phyloP scores from a whole-genome alignment of 2,329 filamentous ascomycete genomes.

The Trichoderma aggressivum region DNA sequence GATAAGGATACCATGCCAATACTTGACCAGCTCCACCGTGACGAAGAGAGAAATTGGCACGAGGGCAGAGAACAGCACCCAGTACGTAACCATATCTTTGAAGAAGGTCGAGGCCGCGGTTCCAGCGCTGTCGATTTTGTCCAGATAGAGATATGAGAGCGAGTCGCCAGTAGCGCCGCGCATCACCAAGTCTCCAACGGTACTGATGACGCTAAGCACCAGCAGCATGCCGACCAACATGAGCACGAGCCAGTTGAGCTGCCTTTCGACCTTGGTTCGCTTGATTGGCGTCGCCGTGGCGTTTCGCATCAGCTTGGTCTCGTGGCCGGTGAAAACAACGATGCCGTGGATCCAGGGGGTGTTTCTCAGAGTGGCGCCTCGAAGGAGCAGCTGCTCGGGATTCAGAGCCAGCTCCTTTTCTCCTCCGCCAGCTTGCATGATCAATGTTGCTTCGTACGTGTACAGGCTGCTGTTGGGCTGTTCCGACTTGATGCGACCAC shows the following conservation, averaged over 20 bases:
- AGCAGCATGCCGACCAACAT: conserved; percentile 84
- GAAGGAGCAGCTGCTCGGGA: conserved; percentile 87
- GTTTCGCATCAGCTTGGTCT: conserved; percentile 98
- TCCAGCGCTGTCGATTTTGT: conserved; percentile 51
- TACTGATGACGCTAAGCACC: conserved; percentile 81
- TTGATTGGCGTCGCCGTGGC: conserved; percentile 97
- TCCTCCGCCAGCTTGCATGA: conserved; percentile 82
- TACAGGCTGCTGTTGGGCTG: conserved; percentile 98
- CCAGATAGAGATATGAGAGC: conserved; percentile 71
- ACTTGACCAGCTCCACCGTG: conserved; percentile 96
- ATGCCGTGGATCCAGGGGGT: conserved; percentile 96
- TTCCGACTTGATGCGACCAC: conserved; percentile 85
- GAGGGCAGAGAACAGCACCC: conserved; percentile 94
- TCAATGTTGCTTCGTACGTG: conserved; percentile 95
- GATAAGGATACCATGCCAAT: conserved; percentile 96
- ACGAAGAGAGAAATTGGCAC: conserved; percentile 98
- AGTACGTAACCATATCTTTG: conserved; percentile 94
- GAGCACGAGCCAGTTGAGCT: conserved; percentile 90
- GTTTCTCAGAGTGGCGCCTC: conserved; percentile 90
- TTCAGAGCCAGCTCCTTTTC: conserved; percentile 89
- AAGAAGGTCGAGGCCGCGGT: conserved; percentile 75
- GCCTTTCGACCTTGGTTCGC: conserved; percentile 88
- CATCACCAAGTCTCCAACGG: conserved; percentile 82
- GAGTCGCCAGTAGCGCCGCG: conserved; percentile 60
- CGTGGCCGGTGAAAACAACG: conserved; percentile 89